Evolutionary conservation across 495 filamentous ascomycete genomes (phyloP).

Genomic region (Penicillium steckii): DNA sequence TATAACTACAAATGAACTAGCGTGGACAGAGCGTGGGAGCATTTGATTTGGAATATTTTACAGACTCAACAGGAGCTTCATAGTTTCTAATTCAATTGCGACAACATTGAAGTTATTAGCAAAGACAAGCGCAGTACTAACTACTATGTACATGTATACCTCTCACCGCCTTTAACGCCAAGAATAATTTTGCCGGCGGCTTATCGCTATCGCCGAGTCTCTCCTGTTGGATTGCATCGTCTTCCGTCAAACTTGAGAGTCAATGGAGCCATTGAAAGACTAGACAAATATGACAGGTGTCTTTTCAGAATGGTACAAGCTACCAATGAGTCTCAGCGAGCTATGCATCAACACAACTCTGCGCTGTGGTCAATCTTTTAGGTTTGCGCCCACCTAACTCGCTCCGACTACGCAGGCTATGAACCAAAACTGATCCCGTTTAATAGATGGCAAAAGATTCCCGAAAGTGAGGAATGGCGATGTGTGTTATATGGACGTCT

Average conservation of each 20-base stretch:
- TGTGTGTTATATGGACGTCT: constrained; percentile 84
- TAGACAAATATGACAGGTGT: constrained; percentile 25
- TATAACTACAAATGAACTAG: no score
- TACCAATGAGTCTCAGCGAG: constrained; percentile 76
- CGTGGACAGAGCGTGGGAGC: no score
- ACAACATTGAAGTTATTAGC: no score
- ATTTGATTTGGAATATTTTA: no score
- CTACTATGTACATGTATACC: no score
- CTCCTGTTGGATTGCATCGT: background rate
- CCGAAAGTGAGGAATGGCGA: constrained; percentile 80
- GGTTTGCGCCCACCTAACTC: constrained; percentile 33
- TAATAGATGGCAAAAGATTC: constrained; percentile 74
- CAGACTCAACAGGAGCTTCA: no score
- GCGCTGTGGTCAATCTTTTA: constrained; percentile 87
- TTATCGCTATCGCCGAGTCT: constrained; percentile 1
- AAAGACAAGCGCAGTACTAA: no score
- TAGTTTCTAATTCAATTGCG: no score
- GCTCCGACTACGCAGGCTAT: background rate
- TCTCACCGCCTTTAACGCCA: no score
- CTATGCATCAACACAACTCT: constrained; percentile 89
- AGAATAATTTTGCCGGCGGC: background rate
- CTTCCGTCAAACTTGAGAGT: background rate
- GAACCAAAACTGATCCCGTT: constrained; percentile 10
- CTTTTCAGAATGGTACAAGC: constrained; percentile 71
- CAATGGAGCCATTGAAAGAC: background rate